Conservation (phyloP, 2,329 filamentous ascomycete species). For the Mollisia scopiformis region DNA sequence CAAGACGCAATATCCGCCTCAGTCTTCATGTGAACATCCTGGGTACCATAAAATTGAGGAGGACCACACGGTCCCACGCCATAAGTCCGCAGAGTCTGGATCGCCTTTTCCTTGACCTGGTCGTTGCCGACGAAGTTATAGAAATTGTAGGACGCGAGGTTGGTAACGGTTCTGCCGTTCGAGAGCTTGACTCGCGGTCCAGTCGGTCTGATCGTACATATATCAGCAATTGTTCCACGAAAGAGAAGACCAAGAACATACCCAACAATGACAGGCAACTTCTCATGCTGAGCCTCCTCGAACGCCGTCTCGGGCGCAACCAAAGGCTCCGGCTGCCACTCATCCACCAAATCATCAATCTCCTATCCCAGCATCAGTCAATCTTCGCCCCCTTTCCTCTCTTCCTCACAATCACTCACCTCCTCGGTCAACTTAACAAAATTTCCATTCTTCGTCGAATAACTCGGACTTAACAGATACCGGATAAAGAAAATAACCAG, state of each 20-base stretch:
- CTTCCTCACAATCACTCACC: slow-evolving; percentile 38
- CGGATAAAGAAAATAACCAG: slow-evolving; percentile 94
- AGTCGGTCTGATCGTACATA: slow-evolving; percentile 63
- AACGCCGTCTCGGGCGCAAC: slow-evolving; percentile 73
- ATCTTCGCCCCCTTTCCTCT: not conserved
- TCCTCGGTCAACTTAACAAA: slow-evolving; percentile 89
- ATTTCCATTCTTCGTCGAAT: slow-evolving; percentile 88
- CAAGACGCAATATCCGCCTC: slow-evolving; percentile 92
- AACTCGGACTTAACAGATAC: slow-evolving; percentile 89
- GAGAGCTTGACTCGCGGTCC: slow-evolving; percentile 88
- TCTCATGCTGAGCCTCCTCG: slow-evolving; percentile 83
- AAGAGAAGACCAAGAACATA: slow-evolving; percentile 45
- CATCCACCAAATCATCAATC: slow-evolving; percentile 94
- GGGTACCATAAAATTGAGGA: slow-evolving; percentile 96
- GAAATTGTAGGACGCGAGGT: slow-evolving; percentile 94
- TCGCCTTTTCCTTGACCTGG: slow-evolving; percentile 89
- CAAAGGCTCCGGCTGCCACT: slow-evolving; percentile 94
- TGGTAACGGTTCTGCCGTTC: slow-evolving; percentile 88
- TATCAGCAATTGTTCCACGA: not conserved
- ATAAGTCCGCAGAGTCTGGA: slow-evolving; percentile 91
- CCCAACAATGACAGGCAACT: slow-evolving; percentile 86
- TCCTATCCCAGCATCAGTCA: slow-evolving; percentile 55
- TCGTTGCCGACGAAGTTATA: slow-evolving; percentile 97
- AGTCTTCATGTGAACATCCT: slow-evolving; percentile 97
- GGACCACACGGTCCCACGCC: slow-evolving; percentile 96